Evolutionary conservation across 345 rosid genomes (phyloP).

Genomic region (Trapa bicornis): DNA sequence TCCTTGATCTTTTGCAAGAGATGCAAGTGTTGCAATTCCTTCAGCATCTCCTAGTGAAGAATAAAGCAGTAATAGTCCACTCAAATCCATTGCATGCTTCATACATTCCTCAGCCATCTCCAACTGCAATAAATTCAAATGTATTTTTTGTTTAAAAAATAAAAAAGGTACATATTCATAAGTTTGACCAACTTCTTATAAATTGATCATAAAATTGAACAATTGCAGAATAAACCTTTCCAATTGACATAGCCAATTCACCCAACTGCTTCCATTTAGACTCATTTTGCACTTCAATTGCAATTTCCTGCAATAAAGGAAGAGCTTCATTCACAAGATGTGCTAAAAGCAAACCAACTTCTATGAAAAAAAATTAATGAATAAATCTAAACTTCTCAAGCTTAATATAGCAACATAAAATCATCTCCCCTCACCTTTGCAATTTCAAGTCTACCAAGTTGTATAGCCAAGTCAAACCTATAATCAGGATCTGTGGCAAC

Average conservation of each 20-base stretch:
- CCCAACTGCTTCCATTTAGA: slow-evolving; percentile 99
- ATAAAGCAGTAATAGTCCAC: slow-evolving; percentile 89
- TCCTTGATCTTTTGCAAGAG: slow-evolving; percentile 88
- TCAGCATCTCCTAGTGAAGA: slow-evolving; percentile 96
- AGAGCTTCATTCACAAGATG: background rate
- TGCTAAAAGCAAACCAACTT: background rate
- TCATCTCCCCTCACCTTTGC: slow-evolving; percentile 52
- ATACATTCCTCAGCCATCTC: slow-evolving; percentile 98
- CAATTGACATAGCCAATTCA: slow-evolving; percentile 89
- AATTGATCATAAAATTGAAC: background rate
- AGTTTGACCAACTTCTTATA: background rate
- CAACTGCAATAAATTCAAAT: slow-evolving; percentile 40
- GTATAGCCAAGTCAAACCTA: slow-evolving; percentile 91
- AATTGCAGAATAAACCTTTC: slow-evolving; percentile 44
- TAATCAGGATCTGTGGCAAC: slow-evolving; percentile 97
- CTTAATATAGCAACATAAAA: no score
- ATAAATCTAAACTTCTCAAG: background rate
- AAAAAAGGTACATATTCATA: background rate
- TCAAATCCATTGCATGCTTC: slow-evolving; percentile 84
- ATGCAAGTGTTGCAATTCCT: slow-evolving; percentile 69
- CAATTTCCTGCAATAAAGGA: slow-evolving; percentile 54
- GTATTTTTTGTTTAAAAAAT: background rate
- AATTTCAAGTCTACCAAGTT: slow-evolving; percentile 81
- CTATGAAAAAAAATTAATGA: background rate
- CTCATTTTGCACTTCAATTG: slow-evolving; percentile 69